Conservation (phyloP, 768 basidiomycete species). For the Suillus occidentalis region DNA sequence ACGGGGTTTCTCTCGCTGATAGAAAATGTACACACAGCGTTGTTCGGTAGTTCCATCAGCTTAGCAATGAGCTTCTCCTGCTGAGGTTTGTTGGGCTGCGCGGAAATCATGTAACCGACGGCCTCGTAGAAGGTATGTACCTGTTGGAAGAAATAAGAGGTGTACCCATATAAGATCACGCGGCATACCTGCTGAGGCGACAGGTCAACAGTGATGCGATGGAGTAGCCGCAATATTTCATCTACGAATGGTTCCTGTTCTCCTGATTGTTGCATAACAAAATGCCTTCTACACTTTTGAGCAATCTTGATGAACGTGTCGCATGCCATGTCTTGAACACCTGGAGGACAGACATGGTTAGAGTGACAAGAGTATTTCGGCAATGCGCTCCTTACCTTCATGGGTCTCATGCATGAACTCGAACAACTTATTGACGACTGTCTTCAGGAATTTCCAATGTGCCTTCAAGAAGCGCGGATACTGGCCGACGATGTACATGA, state of each 20-base stretch:
- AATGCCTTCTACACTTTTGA: conserved; percentile 96
- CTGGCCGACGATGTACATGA: conserved; percentile 99
- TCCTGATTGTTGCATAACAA: conserved; percentile 97
- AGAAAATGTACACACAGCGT: conserved; percentile 61
- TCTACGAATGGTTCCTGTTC: conserved; percentile 98
- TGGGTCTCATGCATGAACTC: conserved; percentile 99
- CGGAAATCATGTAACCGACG: conserved; percentile 98
- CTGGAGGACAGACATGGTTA: conserved; percentile 36
- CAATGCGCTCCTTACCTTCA: conserved; percentile 57
- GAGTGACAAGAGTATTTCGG: conserved; percentile 17
- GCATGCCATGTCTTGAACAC: conserved; percentile 99
- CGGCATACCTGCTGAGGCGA: conserved; percentile 73
- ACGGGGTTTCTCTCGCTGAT: neutral
- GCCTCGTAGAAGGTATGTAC: conserved; percentile 99
- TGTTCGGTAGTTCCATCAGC: conserved; percentile 96
- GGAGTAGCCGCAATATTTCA: conserved; percentile 89
- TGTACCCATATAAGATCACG: conserved; percentile 12
- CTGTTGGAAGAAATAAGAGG: conserved; percentile 20
- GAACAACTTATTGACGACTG: conserved; percentile 98
- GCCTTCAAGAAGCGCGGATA: conserved; percentile 99
- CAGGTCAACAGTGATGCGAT: conserved; percentile 92
- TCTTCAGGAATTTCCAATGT: conserved; percentile 99
- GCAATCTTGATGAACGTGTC: conserved; percentile 99
- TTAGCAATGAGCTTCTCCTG: conserved; percentile 95
- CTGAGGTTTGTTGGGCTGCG: conserved; percentile 95